These are phyloP conservation scores for Plasmopara halstedii DNA, from an alignment of 352 stramenopile species.

Conservation along the genomic window DNA sequence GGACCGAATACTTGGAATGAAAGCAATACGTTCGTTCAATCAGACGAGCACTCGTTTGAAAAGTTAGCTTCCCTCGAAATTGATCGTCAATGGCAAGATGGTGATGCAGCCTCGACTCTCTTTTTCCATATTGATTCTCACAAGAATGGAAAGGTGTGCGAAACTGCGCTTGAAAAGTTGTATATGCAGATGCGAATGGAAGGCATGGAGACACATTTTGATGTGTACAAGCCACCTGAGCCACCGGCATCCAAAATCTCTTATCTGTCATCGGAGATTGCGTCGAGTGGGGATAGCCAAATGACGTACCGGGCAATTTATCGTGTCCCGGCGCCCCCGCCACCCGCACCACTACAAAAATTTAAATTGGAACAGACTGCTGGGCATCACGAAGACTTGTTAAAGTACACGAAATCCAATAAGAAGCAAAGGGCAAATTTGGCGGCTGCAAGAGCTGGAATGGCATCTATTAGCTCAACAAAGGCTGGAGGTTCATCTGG, in stretches of 20 bases:
- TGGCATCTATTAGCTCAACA: constrained; percentile 3
- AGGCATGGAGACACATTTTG: constrained; percentile 49
- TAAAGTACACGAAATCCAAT: constrained; percentile 35
- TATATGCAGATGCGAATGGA: constrained; percentile 44
- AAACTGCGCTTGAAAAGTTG: constrained; percentile 31
- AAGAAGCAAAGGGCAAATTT: constrained; percentile 50
- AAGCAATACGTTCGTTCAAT: constrained; percentile 13
- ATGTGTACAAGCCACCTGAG: constrained; percentile 44
- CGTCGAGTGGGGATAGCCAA: constrained; percentile 19
- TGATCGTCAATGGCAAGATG: constrained; percentile 35
- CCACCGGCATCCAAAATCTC: constrained; percentile 5
- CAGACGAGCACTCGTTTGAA: constrained; percentile 38
- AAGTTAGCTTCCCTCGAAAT: constrained; percentile 24
- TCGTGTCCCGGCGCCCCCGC: constrained; percentile 39
- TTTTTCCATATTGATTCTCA: constrained; percentile 26
- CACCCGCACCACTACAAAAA: constrained; percentile 25
- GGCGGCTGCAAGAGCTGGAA: constrained; percentile 6
- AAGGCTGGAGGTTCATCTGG: constrained; percentile 9
- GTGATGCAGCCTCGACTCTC: constrained; percentile 29
- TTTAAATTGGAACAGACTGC: constrained; percentile 20
- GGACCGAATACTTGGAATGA: constrained; percentile 4
- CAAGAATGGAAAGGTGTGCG: constrained; percentile 3
- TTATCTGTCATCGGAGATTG: constrained; percentile 22
- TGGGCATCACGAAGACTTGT: constrained; percentile 15
- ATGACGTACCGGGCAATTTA: constrained; percentile 63